phyloP scores from a whole-genome alignment of 1,139 yeast species.

The Yamadazyma dendronema region DNA sequence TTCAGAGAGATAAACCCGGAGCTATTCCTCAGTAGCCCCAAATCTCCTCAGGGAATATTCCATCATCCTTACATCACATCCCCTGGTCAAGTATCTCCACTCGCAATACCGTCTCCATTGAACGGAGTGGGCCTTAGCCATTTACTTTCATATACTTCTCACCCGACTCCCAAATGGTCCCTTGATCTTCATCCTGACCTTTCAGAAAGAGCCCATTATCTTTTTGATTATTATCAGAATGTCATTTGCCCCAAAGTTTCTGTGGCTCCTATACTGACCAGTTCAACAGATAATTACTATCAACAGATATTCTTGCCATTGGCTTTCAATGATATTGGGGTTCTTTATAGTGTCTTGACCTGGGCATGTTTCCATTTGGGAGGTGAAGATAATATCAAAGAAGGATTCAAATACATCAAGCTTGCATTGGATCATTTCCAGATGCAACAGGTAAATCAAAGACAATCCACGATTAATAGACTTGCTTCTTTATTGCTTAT shows the following conservation, averaged over 20 bases:
- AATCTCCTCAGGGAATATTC: neutral
- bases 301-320: slow-evolving; percentile 74
- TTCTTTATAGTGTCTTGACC: slow-evolving; percentile 66
- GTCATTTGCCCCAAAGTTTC: slow-evolving; percentile 58
- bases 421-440: slow-evolving; percentile 47
- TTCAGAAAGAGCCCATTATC: slow-evolving; percentile 17
- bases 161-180: slow-evolving; percentile 9
- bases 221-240: slow-evolving; percentile 67
- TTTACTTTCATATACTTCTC: neutral
- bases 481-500: slow-evolving; percentile 66
- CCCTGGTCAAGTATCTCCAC: neutral
- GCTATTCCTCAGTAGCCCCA: neutral
- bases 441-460: slow-evolving; percentile 16
- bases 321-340: slow-evolving; percentile 69
- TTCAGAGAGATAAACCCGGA: slow-evolving; percentile 5
- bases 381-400: slow-evolving; percentile 35
- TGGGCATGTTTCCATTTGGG: slow-evolving; percentile 76
- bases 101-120: neutral
- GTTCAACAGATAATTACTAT: slow-evolving; percentile 60
- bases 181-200: slow-evolving; percentile 6
- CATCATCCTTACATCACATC: neutral
- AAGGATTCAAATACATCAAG: slow-evolving; percentile 46
- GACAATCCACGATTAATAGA: slow-evolving; percentile 33
- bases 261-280: slow-evolving; percentile 54
- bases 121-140: neutral